These are phyloP conservation scores for Russula ochroleuca DNA, from an alignment of 768 basidiomycete genomes.

Conservation along the genomic window DNA sequence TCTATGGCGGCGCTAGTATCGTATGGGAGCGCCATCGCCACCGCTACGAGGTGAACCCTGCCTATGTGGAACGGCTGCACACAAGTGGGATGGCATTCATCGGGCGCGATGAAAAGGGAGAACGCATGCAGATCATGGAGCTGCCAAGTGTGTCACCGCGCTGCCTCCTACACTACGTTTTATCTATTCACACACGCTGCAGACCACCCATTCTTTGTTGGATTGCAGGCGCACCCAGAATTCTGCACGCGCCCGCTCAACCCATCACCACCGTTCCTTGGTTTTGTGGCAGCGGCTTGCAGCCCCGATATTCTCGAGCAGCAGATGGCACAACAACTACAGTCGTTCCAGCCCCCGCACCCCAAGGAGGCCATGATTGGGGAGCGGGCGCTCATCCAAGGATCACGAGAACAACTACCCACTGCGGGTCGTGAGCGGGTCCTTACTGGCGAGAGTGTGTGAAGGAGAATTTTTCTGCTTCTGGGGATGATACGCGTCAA, in stretches of 20 bases:
- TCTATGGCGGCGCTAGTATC: conserved; percentile 77
- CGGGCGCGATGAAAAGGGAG: conserved; percentile 93
- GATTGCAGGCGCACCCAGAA: conserved; percentile 95
- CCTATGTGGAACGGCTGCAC: conserved; percentile 68
- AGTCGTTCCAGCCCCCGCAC: conserved; percentile 66
- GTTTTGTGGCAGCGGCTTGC: conserved; percentile 82
- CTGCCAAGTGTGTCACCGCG: conserved; percentile 55
- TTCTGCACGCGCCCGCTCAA: conserved; percentile 98
- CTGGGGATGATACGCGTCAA: neutral
- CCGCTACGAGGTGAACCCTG: conserved; percentile 93
- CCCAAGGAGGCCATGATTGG: conserved; percentile 69
- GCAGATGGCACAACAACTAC: conserved; percentile 64
- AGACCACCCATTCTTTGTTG: conserved; percentile 95
- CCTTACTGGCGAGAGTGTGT: conserved; percentile 13
- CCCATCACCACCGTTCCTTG: conserved; percentile 95
- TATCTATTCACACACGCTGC: neutral
- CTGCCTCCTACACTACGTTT: neutral
- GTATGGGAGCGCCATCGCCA: conserved; percentile 98
- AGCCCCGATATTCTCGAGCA: conserved; percentile 54
- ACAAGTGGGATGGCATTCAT: conserved; percentile 69
- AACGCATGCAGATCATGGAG: conserved; percentile 96
- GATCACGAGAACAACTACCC: conserved; percentile 28
- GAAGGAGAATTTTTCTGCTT: no score
- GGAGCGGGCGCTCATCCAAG: conserved; percentile 51
- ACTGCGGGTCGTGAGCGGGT: conserved; percentile 23